Evolutionary conservation across 768 basidiomycete genomes (phyloP), one percentile per base, ranked within the genome.

Genomic region (Mycena epipterygia): DNA sequence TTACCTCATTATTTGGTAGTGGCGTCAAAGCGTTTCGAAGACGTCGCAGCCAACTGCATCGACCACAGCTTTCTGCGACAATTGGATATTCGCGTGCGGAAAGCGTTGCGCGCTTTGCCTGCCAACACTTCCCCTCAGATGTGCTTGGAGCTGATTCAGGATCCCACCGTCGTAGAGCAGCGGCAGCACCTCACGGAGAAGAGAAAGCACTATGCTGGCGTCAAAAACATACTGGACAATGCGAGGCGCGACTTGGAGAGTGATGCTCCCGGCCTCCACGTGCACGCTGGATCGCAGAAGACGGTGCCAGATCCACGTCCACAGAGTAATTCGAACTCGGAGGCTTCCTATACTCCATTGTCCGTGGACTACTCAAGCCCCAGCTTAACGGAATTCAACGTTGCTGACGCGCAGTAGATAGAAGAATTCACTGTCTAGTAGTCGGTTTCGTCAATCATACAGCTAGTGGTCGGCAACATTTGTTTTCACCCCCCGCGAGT

Each of bases 21-120:
- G 58, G 66, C 66, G 7, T 59, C 66, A n/a, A 67, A 67, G 37
- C 66, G 66, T 67, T 67, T 67, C 41, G 66, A 12, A 61, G 66
- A 67, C 17, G 66, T 60, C 17, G 58, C 58, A 16, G 19, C 51
- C 49, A 61, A 55, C 3, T 67, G 58, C 58, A 67, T 67, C 41
- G 66, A 67, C 58, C 66, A 67, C 58, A 27, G 39, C 25, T 67
- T 67, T 30, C 41, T 67, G 58, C 58, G 41, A 19, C 13, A 41
- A 13, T 67, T 67, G 58, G 21, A 53, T n/a, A 25, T 0, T 6
- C 49, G 57, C 5, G 58, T 67, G 29, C 16, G 27, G 39, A 53
- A 37, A 2, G 58, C 49, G 16, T 41, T 67, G 11, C 66, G 49
- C 25, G 49, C 51, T 14, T 53, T 67, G 58, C 51, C 66, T n/a